Evolutionary conservation across 1,139 yeast species (phyloP), one percentile per base, ranked within the genome.

Genomic region (Candida sp.): DNA sequence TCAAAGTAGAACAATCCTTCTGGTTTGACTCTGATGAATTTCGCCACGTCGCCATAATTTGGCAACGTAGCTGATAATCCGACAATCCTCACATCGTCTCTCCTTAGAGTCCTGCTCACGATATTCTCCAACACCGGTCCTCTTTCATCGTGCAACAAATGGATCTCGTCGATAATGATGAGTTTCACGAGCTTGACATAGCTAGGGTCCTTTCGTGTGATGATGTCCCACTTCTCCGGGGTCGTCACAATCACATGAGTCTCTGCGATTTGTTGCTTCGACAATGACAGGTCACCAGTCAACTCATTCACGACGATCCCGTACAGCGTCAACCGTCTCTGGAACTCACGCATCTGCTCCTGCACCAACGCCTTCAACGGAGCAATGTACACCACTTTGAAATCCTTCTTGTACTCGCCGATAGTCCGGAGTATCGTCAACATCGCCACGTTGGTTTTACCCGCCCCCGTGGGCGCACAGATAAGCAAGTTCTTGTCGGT

Each of bases 391-490:
- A 94, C 94, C 35, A 91, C 83, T 65, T 92, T 92, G 66, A 89
- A 90, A 28, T 77, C 77, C 43, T 78, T 75, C 44, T 88, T 74
- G 63, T 72, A 81, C 47, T 87, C 81, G 0, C 82, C 75, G 28
- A 92, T 68, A 0, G 90, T 75, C 49, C 88, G 77, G 25, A 93
- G 72, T 5, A 90, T 80, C 0, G 97, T 75, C 50, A 94, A 71
- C 84, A 94, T 80, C 0, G 99, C 99, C 33, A 93, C 96, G 67
- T 94, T 94, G 11, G 99, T 94, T 66, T 94, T 94, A 73, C 99
- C 99, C 3, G 98, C 98, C 70, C 99, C 99, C 0, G 99, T 94
- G 3, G 99, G 99, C 0, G 99, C 98, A 79, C 98, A 93, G 58
- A 94, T 74, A 23, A 94, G 73, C 46, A 94, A 66, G 59, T 93